Percentiles rank a stretch among this genome's conserved stretches.
phyloP scores from a whole-genome alignment of 345 rosid species.

The Iberis pinnata region DNA sequence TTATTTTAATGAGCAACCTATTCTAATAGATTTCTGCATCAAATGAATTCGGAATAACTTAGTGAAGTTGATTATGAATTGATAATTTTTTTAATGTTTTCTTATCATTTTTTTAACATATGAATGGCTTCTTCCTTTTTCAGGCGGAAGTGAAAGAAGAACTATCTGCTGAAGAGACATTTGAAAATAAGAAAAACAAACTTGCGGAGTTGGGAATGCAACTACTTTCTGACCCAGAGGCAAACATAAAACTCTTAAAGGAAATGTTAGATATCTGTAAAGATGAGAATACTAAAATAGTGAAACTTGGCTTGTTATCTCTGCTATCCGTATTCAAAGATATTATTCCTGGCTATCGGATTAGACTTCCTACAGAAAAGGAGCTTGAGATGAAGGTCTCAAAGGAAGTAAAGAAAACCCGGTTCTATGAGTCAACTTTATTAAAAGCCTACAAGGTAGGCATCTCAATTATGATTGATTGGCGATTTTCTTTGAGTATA shows the following conservation, averaged over 20 bases:
- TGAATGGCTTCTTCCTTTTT: constrained; percentile 7
- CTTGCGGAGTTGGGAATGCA: constrained; percentile 80
- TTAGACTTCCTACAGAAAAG: constrained; percentile 94
- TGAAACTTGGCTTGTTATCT: constrained; percentile 68
- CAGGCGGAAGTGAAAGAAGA: constrained; percentile 95
- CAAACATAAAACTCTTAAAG: constrained; percentile 60
- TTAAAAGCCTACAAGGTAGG: constrained; percentile 75
- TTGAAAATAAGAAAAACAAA: constrained; percentile 54
- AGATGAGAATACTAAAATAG: constrained; percentile 51
- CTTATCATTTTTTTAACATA: background rate
- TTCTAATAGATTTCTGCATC: constrained; percentile 4
- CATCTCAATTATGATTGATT: background rate
- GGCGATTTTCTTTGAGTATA: constrained; percentile 1
- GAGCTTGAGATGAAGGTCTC: constrained; percentile 97
- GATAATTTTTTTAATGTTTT: background rate
- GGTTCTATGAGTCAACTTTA: constrained; percentile 78
- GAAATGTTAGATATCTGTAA: constrained; percentile 62
- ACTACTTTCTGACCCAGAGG: constrained; percentile 71
- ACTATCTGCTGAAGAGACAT: constrained; percentile 64
- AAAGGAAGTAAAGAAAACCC: constrained; percentile 83
- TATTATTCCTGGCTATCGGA: constrained; percentile 92
- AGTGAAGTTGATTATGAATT: background rate
- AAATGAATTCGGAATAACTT: background rate
- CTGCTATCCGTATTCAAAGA: constrained; percentile 89
- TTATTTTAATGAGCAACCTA: background rate